phyloP scores from a whole-genome alignment of 2,329 filamentous ascomycete genomes.

The Aspergillus fumigatiaffinis region DNA sequence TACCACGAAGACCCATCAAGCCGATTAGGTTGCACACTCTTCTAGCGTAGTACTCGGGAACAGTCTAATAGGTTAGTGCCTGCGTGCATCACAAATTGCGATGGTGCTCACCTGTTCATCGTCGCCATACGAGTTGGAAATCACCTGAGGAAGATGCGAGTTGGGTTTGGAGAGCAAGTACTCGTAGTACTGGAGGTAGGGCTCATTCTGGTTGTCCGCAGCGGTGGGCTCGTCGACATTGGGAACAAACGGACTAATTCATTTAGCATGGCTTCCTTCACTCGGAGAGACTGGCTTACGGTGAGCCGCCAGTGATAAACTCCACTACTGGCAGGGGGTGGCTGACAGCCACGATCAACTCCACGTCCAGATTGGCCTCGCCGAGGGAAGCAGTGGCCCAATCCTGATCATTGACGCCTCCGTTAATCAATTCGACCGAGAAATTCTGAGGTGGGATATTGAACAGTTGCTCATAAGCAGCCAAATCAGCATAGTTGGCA shows the following conservation, averaged over 20 bases:
- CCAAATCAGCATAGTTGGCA: slow-evolving; percentile 46
- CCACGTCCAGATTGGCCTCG: slow-evolving; percentile 60
- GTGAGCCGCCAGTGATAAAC: slow-evolving; percentile 54
- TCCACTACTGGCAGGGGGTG: slow-evolving; percentile 53
- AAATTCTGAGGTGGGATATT: slow-evolving; percentile 39
- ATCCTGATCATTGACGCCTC: slow-evolving; percentile 40
- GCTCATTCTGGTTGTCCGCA: slow-evolving; percentile 59
- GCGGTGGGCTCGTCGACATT: slow-evolving; percentile 37
- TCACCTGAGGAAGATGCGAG: slow-evolving; percentile 54
- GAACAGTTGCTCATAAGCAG: slow-evolving; percentile 37
- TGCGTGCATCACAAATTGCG: not conserved
- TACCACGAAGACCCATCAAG: slow-evolving; percentile 64
- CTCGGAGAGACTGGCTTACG: slow-evolving; percentile 19
- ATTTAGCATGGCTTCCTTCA: not conserved
- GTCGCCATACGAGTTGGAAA: slow-evolving; percentile 65
- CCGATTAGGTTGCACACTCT: slow-evolving; percentile 62
- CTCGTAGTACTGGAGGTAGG: slow-evolving; percentile 61
- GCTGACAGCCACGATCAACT: slow-evolving; percentile 54
- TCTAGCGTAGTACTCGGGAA: slow-evolving; percentile 58
- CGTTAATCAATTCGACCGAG: slow-evolving; percentile 35
- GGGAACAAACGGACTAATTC: slow-evolving; percentile 44
- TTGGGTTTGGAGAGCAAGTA: slow-evolving; percentile 52
- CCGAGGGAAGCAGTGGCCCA: slow-evolving; percentile 36
- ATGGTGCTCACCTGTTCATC: slow-evolving; percentile 45
- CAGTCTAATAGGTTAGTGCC: slow-evolving; percentile 42